Evolutionary conservation across 2,329 filamentous ascomycete species (phyloP).

Genomic region (Penicillium sumatraense): DNA sequence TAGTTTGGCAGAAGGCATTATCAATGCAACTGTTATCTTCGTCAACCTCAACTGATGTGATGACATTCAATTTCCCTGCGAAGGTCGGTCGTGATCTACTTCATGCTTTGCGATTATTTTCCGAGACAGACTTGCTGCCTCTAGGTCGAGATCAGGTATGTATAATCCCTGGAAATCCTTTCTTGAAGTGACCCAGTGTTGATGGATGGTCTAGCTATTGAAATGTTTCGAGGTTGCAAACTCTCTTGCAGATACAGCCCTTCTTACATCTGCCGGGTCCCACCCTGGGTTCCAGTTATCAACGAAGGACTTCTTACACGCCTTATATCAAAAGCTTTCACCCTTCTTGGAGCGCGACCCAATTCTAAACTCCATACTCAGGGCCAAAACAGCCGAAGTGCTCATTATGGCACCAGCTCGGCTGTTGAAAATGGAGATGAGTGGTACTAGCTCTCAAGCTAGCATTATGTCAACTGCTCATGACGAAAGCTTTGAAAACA

Average conservation of each 20-base stretch:
- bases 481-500: not conserved
- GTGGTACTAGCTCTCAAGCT: not conserved
- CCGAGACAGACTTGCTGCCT: slow-evolving; percentile 32
- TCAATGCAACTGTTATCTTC: slow-evolving; percentile 32
- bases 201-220: slow-evolving; percentile 22
- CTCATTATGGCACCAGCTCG: slow-evolving; percentile 32
- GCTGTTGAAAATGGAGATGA: slow-evolving; percentile 6
- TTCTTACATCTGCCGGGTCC: slow-evolving; percentile 18
- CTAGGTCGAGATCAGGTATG: slow-evolving; percentile 37
- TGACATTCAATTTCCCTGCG: slow-evolving; percentile 33
- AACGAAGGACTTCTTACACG: slow-evolving; percentile 35
- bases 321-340: slow-evolving; percentile 34
- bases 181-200: not conserved
- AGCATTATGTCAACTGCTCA: not conserved
- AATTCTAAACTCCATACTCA: slow-evolving; percentile 32
- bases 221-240: slow-evolving; percentile 40
- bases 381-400: slow-evolving; percentile 33
- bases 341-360: slow-evolving; percentile 34
- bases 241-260: slow-evolving; percentile 34
- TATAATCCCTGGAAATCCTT: not conserved
- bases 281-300: slow-evolving; percentile 23
- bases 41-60: slow-evolving; percentile 17
- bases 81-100: slow-evolving; percentile 32
- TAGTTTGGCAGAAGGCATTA: slow-evolving; percentile 37
- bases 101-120: slow-evolving; percentile 27